A percentile compares a stretch with the other conserved stretches of the same genome.
Evolutionary conservation across 2,329 filamentous ascomycete species (phyloP).

Genomic region (Fusarium duplospermum): DNA sequence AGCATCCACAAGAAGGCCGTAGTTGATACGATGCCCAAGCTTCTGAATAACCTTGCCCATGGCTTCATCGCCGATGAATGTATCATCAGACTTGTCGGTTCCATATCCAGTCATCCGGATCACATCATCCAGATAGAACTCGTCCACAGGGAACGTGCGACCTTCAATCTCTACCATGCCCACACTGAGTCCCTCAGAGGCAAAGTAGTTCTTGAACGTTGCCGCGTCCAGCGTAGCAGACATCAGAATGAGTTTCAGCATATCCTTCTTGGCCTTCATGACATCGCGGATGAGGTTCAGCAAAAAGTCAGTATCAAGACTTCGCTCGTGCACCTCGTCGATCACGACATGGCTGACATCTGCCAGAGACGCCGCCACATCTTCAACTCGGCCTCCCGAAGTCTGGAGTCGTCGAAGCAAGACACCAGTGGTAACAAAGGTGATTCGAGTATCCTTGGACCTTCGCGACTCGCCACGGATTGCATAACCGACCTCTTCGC

Average conservation of each 20-base stretch:
- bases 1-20: conserved; percentile 83
- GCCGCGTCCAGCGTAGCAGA: conserved; percentile 92
- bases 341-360: conserved; percentile 96
- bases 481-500: conserved; percentile 90
- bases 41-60: conserved; percentile 78
- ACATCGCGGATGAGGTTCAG: conserved; percentile 88
- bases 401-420: conserved; percentile 92
- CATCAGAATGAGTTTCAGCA: conserved; percentile 96
- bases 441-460: conserved; percentile 84
- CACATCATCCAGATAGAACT: conserved; percentile 91
- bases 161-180: conserved; percentile 87
- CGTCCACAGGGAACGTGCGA: conserved; percentile 88
- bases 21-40: conserved; percentile 89
- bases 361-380: conserved; percentile 83
- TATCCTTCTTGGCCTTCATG: conserved; percentile 85
- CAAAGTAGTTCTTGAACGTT: conserved; percentile 67
- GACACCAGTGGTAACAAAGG: conserved; percentile 99
- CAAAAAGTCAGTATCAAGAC: conserved; percentile 97
- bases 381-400: conserved; percentile 81
- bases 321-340: conserved; percentile 96
- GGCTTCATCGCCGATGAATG: conserved; percentile 61
- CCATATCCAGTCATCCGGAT: conserved; percentile 86
- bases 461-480: conserved; percentile 94
- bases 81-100: conserved; percentile 59
- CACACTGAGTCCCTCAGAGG: conserved; percentile 76